Conservation (phyloP, 306 rosid species). For the Castanopsis chinensis region DNA sequence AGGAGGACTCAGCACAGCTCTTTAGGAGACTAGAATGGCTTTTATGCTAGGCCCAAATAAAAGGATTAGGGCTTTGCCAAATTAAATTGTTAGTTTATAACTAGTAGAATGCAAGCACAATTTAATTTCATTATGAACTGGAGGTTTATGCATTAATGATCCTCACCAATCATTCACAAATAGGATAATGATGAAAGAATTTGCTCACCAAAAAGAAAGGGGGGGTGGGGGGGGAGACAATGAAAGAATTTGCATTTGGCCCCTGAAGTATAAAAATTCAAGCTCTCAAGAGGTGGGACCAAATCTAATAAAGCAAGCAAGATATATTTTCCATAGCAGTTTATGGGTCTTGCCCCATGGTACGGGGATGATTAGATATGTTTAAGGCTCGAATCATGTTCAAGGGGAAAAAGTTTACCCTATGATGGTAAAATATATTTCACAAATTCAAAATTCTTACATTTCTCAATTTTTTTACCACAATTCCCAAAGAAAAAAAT, state of each 20-base stretch:
- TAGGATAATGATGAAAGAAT: too few species aligned
- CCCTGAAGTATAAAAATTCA: neutral
- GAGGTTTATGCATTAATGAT: neutral
- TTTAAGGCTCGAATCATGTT: neutral
- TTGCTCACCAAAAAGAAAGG: too few species aligned
- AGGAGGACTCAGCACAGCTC: too few species aligned
- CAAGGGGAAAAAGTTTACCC: neutral
- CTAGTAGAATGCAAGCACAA: neutral
- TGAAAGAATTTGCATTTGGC: neutral
- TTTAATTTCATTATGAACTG: neutral
- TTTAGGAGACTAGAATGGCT: too few species aligned
- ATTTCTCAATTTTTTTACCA: neutral
- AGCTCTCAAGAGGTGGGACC: neutral
- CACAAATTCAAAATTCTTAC: neutral
- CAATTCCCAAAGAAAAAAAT: neutral
- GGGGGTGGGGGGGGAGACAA: too few species aligned
- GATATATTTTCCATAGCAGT: neutral
- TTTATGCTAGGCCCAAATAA: too few species aligned
- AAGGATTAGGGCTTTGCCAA: too few species aligned
- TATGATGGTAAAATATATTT: neutral
- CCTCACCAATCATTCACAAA: neutral
- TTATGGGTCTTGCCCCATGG: neutral
- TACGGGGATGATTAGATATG: neutral
- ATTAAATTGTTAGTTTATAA: neutral
- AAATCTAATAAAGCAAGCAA: neutral